These are phyloP conservation scores for Aspergillus ruber DNA, from an alignment of 2,329 filamentous ascomycete species.

Conservation along the genomic window DNA sequence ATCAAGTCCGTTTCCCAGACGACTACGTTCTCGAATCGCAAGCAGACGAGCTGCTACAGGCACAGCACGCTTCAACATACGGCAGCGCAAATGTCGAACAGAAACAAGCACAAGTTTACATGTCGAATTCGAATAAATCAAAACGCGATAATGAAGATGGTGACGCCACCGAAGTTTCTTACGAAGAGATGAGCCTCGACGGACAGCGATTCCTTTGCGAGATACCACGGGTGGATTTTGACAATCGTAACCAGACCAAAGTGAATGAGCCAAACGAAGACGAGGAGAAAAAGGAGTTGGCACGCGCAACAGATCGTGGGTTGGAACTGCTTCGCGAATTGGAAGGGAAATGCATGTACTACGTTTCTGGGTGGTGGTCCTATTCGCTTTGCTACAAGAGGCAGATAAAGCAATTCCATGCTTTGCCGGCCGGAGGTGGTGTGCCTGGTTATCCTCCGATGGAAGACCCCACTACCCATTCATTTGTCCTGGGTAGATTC, in stretches of 20 bases:
- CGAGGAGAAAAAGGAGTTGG: slow-evolving; percentile 74
- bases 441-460: slow-evolving; percentile 64
- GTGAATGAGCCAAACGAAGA: slow-evolving; percentile 50
- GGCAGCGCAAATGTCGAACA: slow-evolving; percentile 9
- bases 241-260: slow-evolving; percentile 60
- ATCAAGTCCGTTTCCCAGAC: slow-evolving; percentile 70
- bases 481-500: slow-evolving; percentile 69
- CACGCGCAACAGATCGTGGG: slow-evolving; percentile 67
- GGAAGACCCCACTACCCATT: slow-evolving; percentile 67
- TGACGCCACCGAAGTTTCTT: slow-evolving; percentile 31
- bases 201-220: slow-evolving; percentile 74
- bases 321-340: slow-evolving; percentile 74
- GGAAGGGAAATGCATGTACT: slow-evolving; percentile 75
- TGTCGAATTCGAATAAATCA: slow-evolving; percentile 38
- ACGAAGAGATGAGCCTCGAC: slow-evolving; percentile 69
- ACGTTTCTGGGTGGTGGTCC: slow-evolving; percentile 86
- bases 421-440: slow-evolving; percentile 63
- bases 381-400: slow-evolving; percentile 90
- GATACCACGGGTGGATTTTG: slow-evolving; percentile 63
- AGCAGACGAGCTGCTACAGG: slow-evolving; percentile 52
- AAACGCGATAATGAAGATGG: slow-evolving; percentile 36
- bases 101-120: slow-evolving; percentile 21
- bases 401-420: slow-evolving; percentile 85
- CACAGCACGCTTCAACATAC: slow-evolving; percentile 13
- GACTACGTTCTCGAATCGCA: slow-evolving; percentile 65